Percentiles rank a stretch among this genome's conserved stretches.
Evolutionary conservation across 305 asterid species (phyloP).

Genomic region (Fraxinus dipetala): DNA sequence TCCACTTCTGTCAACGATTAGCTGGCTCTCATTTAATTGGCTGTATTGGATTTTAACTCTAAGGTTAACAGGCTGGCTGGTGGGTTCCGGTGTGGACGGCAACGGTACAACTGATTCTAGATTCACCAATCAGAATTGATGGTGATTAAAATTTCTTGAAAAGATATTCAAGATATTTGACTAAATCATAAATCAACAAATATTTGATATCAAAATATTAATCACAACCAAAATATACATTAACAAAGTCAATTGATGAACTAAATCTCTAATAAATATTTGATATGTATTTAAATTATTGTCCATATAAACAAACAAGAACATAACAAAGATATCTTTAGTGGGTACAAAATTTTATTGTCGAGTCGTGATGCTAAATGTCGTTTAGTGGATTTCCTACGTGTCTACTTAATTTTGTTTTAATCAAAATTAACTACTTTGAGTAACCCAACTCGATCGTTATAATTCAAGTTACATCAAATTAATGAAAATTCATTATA

Average conservation of each 20-base stretch:
- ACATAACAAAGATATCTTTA: not conserved
- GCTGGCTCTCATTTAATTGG: slow-evolving; percentile 41
- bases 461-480: not conserved
- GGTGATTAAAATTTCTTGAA: not conserved
- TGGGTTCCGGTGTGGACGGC: slow-evolving; percentile 21
- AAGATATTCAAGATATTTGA: not conserved
- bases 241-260: not conserved
- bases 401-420: not conserved
- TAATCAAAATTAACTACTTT: not conserved
- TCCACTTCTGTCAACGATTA: slow-evolving; percentile 17
- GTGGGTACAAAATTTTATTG: too few species aligned
- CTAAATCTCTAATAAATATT: not conserved
- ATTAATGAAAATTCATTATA: not conserved
- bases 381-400: not conserved
- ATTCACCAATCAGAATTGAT: not conserved
- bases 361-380: not conserved
- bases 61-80: slow-evolving; percentile 13
- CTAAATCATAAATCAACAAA: not conserved
- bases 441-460: not conserved
- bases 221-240: not conserved
- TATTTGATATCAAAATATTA: not conserved
- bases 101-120: not conserved
- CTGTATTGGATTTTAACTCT: not conserved
- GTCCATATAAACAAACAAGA: not conserved
- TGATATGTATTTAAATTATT: too few species aligned